Base-by-base conservation (phyloP, 805 yeast species). In the Pichia californica region DNA sequence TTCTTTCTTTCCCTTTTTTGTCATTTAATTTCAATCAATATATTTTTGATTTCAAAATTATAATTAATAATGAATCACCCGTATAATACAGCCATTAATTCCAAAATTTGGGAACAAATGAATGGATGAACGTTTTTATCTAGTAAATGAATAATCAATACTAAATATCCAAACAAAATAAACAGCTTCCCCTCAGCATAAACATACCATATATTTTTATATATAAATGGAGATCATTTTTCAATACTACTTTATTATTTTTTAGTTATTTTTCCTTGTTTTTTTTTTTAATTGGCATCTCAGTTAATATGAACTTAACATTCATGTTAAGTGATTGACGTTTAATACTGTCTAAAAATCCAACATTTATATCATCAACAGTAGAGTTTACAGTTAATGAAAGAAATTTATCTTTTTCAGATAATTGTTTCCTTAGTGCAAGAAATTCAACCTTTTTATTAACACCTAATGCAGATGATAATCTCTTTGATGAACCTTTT, bases 271-370 rank as follows among this genome's bases (percentile, higher is more conserved):
- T 8, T 10, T 18, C 20, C 33, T 31, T 11, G 33, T 33, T 27
- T 4, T 9, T 43, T 0, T 57, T 44, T 8, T 31, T 41, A 1
- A 72, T 57, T 0, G 81, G 77, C 8, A 74, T 77, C 9, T 71
- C 61, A 3, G 80, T 73, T 19, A 64, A 47, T 29, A 77, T 45
- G 45, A 71, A 63, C 47, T 70, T 69, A 18, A 77, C 59, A 16
- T 67, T 47, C 38, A 55, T 46, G 14, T 47, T 52, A 27, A 58
- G 51, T 10, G 52, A 48, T 14, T 41, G 36, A 14, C 44, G 31
- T 31, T 45, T 25, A 11, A 37, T 25, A 31, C 52, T 53, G 13
- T 47, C 41, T 8, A 61, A 38, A 40, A 57, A 57, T 16, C 53
- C 63, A 30, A 56, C 38, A 21, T 57, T 50, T 4, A 57, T 54